A percentile compares a stretch with the other conserved stretches of the same genome.
Evolutionary conservation across 257 asterid genomes (phyloP).

Genomic region (Nicotiana otophora): DNA sequence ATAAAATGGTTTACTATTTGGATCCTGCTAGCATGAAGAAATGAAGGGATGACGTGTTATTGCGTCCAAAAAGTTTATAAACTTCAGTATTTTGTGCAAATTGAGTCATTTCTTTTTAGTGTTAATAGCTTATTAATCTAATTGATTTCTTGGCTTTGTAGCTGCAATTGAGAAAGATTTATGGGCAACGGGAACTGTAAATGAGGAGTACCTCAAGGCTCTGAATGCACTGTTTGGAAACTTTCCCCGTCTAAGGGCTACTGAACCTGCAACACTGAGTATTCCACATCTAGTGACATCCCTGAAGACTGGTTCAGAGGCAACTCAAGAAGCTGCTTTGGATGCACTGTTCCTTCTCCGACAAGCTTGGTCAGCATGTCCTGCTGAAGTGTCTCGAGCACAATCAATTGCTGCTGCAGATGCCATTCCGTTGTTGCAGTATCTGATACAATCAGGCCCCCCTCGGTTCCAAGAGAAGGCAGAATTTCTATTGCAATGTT

Average conservation of each 20-base stretch:
- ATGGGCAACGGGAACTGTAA: constrained; percentile 90
- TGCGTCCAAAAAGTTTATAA: neutral
- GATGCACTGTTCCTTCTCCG: constrained; percentile 86
- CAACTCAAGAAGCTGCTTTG: constrained; percentile 97
- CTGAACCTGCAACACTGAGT: constrained; percentile 94
- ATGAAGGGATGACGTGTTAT: neutral
- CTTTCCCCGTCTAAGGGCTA: constrained; percentile 91
- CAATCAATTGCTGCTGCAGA: constrained; percentile 98
- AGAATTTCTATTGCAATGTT: constrained; percentile 84
- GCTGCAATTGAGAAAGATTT: constrained; percentile 94
- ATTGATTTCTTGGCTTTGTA: constrained; percentile 20
- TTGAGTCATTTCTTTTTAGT: neutral
- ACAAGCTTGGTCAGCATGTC: constrained; percentile 99
- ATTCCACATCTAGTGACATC: constrained; percentile 94
- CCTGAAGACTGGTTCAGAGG: constrained; percentile 91
- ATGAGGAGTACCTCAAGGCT: constrained; percentile 91
- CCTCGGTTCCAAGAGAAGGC: constrained; percentile 97
- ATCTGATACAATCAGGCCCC: constrained; percentile 92
- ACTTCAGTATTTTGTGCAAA: neutral
- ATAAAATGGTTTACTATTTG: neutral
- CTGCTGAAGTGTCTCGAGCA: constrained; percentile 93
- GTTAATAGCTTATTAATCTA: neutral
- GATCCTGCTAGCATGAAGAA: neutral
- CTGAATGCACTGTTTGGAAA: constrained; percentile 86
- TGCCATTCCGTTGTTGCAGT: constrained; percentile 84